These are phyloP conservation scores for Ichthyophthirius multifiliis DNA, from an alignment of 169 alveolate species.

Conservation along the genomic window DNA sequence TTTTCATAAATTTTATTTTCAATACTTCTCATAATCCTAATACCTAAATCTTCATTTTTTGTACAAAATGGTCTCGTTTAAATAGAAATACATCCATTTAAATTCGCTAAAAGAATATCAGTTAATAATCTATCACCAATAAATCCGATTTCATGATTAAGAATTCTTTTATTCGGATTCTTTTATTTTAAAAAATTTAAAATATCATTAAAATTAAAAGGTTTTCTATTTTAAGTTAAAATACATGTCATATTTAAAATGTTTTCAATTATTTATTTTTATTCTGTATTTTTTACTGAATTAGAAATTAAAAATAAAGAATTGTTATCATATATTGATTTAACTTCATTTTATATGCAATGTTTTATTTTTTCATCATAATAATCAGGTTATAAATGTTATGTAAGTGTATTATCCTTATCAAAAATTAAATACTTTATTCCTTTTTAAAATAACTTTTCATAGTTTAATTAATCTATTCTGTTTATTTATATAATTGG, in stretches of 20 bases:
- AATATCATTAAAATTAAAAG: constrained; percentile 44
- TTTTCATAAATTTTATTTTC: constrained; percentile 9
- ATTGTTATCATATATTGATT: constrained; percentile 15
- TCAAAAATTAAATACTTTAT: constrained; percentile 62
- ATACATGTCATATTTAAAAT: constrained; percentile 22
- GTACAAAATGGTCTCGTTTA: constrained; percentile 43
- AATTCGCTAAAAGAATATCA: constrained; percentile 51
- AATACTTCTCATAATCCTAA: constrained; percentile 16
- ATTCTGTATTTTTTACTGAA: constrained; percentile 3
- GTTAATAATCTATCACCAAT: constrained; percentile 65
- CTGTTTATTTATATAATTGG: constrained; percentile 39
- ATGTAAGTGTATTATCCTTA: constrained; percentile 69
- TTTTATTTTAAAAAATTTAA: background rate
- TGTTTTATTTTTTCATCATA: constrained; percentile 8
- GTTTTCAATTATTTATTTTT: background rate
- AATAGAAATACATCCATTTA: constrained; percentile 46
- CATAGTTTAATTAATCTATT: constrained; percentile 28
- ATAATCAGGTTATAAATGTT: constrained; percentile 39
- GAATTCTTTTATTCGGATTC: background rate
- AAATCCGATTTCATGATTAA: constrained; percentile 33
- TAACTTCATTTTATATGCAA: constrained; percentile 2
- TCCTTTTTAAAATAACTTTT: constrained; percentile 35
- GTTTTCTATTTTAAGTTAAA: constrained; percentile 47
- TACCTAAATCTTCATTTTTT: constrained; percentile 45
- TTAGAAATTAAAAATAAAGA: constrained; percentile 52